Conservation (phyloP, 139 green algal species). For the Dunaliella primolecta region DNA sequence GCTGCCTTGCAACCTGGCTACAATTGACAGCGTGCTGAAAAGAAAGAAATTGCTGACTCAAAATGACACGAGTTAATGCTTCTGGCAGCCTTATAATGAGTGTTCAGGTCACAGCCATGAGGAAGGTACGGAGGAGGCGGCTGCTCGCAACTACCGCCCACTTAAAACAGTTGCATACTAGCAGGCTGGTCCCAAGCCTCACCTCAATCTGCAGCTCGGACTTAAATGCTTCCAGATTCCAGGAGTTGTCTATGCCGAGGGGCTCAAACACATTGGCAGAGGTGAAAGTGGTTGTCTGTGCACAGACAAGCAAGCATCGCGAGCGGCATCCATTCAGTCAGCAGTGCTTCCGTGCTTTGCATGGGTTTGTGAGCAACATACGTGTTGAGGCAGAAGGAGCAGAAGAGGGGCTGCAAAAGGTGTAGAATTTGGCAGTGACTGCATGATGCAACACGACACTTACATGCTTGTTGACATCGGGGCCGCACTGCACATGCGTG, state of each 20-base stretch:
- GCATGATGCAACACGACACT: constrained; percentile 7
- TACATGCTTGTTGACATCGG: constrained; percentile 76
- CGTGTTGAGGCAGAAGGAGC: too few species aligned
- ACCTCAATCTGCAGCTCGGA: constrained; percentile 50
- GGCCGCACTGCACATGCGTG: constrained; percentile 65
- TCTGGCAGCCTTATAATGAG: too few species aligned
- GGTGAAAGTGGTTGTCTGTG: constrained; percentile 67
- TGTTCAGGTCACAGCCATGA: too few species aligned
- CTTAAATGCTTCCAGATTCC: constrained; percentile 70
- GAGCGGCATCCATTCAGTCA: not conserved
- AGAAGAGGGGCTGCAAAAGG: too few species aligned
- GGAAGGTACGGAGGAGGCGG: too few species aligned
- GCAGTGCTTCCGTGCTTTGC: not conserved
- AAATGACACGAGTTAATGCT: too few species aligned
- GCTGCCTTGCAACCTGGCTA: too few species aligned
- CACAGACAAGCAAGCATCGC: not conserved
- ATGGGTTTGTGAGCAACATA: too few species aligned
- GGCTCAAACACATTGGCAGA: constrained; percentile 63
- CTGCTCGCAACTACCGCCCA: too few species aligned
- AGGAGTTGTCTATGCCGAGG: constrained; percentile 76
- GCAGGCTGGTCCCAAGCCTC: not conserved
- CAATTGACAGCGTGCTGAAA: too few species aligned
- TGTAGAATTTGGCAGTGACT: not conserved
- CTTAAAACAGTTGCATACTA: too few species aligned
- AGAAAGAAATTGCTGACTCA: too few species aligned